Evolutionary conservation across 345 rosid species (phyloP), one percentile per base, ranked within the genome.

Genomic region (Cardamine occulta): DNA sequence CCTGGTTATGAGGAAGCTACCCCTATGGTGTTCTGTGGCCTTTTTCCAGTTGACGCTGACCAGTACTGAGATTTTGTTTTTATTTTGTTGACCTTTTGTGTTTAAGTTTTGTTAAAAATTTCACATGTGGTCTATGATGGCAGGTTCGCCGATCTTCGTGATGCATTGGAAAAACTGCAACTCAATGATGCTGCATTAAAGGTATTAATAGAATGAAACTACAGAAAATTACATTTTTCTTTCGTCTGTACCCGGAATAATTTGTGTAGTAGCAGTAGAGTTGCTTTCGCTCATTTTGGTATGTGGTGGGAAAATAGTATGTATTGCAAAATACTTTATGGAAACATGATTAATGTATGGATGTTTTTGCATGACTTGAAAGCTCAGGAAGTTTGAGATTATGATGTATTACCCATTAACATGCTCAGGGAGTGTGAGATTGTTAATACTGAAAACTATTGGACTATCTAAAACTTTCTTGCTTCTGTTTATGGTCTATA

Each of bases 1-100:
- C 93, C 99, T 62, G 99, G 99, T 81, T 94, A 94, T 42, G 91
- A 85, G 81, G 97, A 94, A 88, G 99, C 93, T 76, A 94, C 99
- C 21, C 97, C 99, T 47, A 94, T 90, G 96, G 99, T 94, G 83
- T 94, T 94, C 74, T 91, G 99, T 72, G 99, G 99, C 83, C 85
- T 94, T 58, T 94, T 94, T 76, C 99, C 99, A 58, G 93, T 94
- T 80, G 99, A 94, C 76, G 97, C 99, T 37, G 97, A 94, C 88
- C 99, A 90, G 99, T 94, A 88, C 68, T 80, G 68, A 66, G 31
- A 55, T 83, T 66, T 67, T 80, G 12, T 57, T 56, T 45, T 17
- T 63, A 47, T 9, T 49, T 12, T 58, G 24, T 32, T 54, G 44
- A 56, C 70, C 31, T 32, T 35, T 64, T 35, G 32, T 55, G 23